Conservation (phyloP, 768 basidiomycete genomes). For the Infundibulicybe gibba region DNA sequence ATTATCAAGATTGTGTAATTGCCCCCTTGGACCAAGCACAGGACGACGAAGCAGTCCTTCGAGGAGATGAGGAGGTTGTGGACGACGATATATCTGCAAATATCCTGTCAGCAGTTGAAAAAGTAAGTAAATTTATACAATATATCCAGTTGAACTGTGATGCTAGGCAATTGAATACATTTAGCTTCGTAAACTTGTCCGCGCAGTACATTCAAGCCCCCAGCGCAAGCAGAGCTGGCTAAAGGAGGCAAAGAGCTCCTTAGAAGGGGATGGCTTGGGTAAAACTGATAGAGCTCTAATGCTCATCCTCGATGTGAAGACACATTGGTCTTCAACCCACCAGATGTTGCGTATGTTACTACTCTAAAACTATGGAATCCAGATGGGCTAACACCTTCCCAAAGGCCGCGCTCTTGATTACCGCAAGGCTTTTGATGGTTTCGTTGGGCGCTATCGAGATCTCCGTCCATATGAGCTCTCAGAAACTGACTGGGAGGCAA, state of each 20-base stretch:
- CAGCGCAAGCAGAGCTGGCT: constrained; percentile 16
- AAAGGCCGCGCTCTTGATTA: constrained; percentile 13
- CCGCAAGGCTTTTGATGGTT: constrained; percentile 10
- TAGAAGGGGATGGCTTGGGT: no score
- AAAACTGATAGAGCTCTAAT: no score
- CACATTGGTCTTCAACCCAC: constrained; percentile 24
- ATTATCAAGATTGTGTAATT: no score
- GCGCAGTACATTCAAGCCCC: constrained; percentile 15
- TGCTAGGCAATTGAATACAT: no score
- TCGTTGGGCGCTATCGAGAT: constrained; percentile 10
- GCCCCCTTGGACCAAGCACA: no score
- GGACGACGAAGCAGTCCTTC: no score
- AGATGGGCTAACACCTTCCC: background rate
- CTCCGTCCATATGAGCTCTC: constrained; percentile 2
- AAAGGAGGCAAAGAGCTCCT: constrained; percentile 7
- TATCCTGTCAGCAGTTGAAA: no score
- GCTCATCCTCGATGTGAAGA: constrained; percentile 25
- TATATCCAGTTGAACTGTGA: no score
- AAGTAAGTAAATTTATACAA: background rate
- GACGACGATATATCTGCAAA: no score
- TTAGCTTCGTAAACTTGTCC: constrained; percentile 24
- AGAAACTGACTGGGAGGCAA: constrained; percentile 16
- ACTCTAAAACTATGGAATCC: background rate
- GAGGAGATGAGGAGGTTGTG: no score
- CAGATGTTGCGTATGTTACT: constrained; percentile 22